Evolutionary conservation across 352 stramenopile species (phyloP), one percentile per base, ranked within the genome.

Genomic region (Phytophthora vignae): DNA sequence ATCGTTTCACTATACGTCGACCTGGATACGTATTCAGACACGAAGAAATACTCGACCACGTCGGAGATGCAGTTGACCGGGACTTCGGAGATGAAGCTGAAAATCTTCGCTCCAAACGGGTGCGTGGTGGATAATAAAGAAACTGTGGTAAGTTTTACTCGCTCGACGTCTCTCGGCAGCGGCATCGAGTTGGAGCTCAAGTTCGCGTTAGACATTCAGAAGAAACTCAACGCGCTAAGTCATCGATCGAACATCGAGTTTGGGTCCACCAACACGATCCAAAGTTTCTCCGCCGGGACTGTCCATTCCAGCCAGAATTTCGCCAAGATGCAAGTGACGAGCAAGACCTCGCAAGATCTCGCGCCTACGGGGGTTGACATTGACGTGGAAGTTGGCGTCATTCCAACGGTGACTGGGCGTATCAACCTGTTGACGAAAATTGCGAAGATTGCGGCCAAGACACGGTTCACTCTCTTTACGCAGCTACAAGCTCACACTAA

Each of bases 41-140:
- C 44, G n/a, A 44, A 52, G 11, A 52, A 52, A 15, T 52, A 52
- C 17, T 52, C 17, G 5, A 52, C 44, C 44, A 25, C 44, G 19
- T 52, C 44, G n/a, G 44, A 52, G 44, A 19, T 52, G 17, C 19
- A 52, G 19, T 7, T 52, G 44, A 27, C 44, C 19, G 44, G 44
- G 7, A 52, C 19, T 22, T 52, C 44, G 19, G 44, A 52, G 44
- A 52, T 22, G 19, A 52, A 19, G 44, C 44, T 52, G 14, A 52
- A 52, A n/a, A 52, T 52, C 19, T 52, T 25, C 17, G 44, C 44
- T 27, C 44, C 44, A 19, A 52, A 25, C 44, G 44, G 44, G n/a
- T 52, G 44, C 25, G 44, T 52, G 44, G 44, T 52, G 10, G 44
- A 52, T 2, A 52, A 52, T n/a, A 52, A 14, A 52, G 44, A 52